phyloP scores from a whole-genome alignment of 2,329 filamentous ascomycete species.

The Hypoxylon sp. region DNA sequence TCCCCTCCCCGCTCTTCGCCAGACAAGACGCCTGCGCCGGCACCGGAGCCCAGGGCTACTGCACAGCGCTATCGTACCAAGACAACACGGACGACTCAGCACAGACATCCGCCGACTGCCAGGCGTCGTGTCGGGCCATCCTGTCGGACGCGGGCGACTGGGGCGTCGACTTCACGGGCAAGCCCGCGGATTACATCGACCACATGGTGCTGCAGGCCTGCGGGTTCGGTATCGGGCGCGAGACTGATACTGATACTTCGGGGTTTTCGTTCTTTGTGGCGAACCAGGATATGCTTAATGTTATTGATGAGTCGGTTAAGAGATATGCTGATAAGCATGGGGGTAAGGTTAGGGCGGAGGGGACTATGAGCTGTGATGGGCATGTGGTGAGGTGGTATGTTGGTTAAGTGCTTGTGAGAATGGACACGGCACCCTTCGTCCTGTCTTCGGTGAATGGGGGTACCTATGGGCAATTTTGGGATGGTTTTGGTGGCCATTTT shows the following conservation, averaged over 20 bases:
- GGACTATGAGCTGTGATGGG: constrained; percentile 45
- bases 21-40: constrained; percentile 41
- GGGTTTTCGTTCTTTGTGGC: constrained; percentile 37
- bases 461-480: background rate
- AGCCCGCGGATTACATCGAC: constrained; percentile 38
- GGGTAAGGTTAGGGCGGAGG: constrained; percentile 45
- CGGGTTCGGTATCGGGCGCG: constrained; percentile 43
- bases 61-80: constrained; percentile 44
- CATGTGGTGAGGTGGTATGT: constrained; percentile 46
- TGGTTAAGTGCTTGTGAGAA: constrained; percentile 13
- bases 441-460: background rate
- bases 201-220: constrained; percentile 40
- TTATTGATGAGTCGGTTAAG: constrained; percentile 38
- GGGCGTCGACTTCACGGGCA: constrained; percentile 46
- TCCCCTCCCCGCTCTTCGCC: constrained; percentile 9
- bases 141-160: constrained; percentile 46
- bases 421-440: background rate
- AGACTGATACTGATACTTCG: constrained; percentile 30
- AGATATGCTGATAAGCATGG: constrained; percentile 42
- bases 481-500: background rate
- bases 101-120: constrained; percentile 32
- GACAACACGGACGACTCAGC: constrained; percentile 38
- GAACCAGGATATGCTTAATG: constrained; percentile 49
- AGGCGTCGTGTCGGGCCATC: constrained; percentile 43
- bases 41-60: constrained; percentile 41